Conservation (phyloP, 352 stramenopile species). For the Phytophthora multivora region DNA sequence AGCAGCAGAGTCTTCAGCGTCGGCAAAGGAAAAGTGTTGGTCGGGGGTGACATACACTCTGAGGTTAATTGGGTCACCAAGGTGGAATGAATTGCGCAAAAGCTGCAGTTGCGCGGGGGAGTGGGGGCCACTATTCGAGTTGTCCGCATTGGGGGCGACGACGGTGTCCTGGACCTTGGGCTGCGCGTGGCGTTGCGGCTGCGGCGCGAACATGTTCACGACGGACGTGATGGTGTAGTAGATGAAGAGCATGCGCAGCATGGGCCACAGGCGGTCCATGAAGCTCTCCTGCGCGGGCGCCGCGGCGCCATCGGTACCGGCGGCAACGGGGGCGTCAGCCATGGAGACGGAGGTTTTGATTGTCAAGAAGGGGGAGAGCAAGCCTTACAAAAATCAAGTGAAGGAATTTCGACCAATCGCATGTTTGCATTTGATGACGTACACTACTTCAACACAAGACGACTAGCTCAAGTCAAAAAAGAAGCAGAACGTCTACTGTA, state of each 20-base stretch:
- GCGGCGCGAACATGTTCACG: constrained; percentile 42
- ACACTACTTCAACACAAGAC: constrained; percentile 13
- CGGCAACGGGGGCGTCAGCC: constrained; percentile 12
- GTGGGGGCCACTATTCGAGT: constrained; percentile 14
- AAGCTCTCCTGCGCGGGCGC: constrained; percentile 42
- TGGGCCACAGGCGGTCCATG: constrained; percentile 64
- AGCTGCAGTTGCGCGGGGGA: constrained; percentile 16
- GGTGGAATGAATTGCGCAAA: constrained; percentile 62
- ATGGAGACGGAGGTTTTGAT: constrained; percentile 1
- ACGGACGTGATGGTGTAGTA: constrained; percentile 82
- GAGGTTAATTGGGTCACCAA: constrained; percentile 56
- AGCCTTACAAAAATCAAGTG: constrained; percentile 7
- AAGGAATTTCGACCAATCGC: constrained; percentile 5
- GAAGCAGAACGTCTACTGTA: too few species aligned
- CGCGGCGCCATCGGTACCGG: constrained; percentile 10
- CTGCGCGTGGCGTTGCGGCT: constrained; percentile 3
- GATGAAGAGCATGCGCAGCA: constrained; percentile 77
- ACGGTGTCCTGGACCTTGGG: constrained; percentile 13
- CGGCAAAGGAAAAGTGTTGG: constrained; percentile 54
- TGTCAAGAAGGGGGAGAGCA: neutral
- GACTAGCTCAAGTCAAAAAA: constrained; percentile 8
- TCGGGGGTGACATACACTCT: constrained; percentile 72
- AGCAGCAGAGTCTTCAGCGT: constrained; percentile 24
- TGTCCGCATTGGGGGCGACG: constrained; percentile 19
- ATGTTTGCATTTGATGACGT: constrained; percentile 2